Percentiles rank a stretch among this genome's conserved stretches.
Conservation (phyloP, 108 stramenopile genomes). For the Skeletonema grethae region DNA sequence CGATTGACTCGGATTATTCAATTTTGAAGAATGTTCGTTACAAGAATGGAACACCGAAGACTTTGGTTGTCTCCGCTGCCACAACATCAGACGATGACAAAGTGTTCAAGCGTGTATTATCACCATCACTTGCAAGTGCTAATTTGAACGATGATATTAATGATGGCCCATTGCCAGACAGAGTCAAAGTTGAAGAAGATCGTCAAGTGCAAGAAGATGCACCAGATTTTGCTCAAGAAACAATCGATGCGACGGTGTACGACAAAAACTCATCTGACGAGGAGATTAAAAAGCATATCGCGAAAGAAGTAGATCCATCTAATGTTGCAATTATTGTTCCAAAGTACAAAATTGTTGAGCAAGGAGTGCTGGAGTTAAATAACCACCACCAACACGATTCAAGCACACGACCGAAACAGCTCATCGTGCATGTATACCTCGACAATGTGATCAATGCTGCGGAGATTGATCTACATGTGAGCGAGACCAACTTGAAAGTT, state of each 20-base stretch:
- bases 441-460: slow-evolving; percentile 11
- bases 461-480: slow-evolving; percentile 29
- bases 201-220: not conserved
- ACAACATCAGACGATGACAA: too few relatives aligned
- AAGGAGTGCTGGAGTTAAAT: slow-evolving; percentile 29
- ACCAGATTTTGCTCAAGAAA: not conserved
- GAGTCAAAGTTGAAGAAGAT: too few relatives aligned
- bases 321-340: slow-evolving; percentile 4
- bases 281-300: not conserved
- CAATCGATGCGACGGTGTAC: too few relatives aligned
- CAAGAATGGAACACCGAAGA: slow-evolving; percentile 35
- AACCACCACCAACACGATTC: slow-evolving; percentile 29
- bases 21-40: slow-evolving; percentile 38
- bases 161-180: too few relatives aligned
- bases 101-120: too few relatives aligned
- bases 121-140: too few relatives aligned
- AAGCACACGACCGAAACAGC: slow-evolving; percentile 19
- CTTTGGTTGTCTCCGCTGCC: too few relatives aligned
- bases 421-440: slow-evolving; percentile 25
- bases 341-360: slow-evolving; percentile 39
- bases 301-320: not conserved
- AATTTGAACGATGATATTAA: too few relatives aligned
- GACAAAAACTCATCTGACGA: not conserved
- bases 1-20: slow-evolving; percentile 1
- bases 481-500: slow-evolving; percentile 17